These are phyloP conservation scores for Rubus parviflorus DNA, from an alignment of 306 rosid genomes.

Conservation along the genomic window DNA sequence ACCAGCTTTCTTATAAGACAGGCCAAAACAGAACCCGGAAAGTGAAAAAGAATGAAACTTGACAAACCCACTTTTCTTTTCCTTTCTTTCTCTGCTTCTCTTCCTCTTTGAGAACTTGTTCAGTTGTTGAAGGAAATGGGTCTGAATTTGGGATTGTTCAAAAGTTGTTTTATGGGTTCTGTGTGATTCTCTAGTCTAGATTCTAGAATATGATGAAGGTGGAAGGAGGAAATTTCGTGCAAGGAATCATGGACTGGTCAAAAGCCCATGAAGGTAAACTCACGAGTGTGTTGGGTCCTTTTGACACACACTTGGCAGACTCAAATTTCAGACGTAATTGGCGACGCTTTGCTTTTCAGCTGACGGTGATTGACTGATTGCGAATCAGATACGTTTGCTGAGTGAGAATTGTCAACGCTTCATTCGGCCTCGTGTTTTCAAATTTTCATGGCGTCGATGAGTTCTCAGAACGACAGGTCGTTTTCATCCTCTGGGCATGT, in stretches of 20 bases:
- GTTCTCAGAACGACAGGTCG: background rate
- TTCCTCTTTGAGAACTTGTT: slow-evolving; percentile 11
- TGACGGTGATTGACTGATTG: background rate
- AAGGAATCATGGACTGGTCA: slow-evolving; percentile 3
- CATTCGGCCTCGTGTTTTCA: background rate
- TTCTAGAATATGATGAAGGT: background rate
- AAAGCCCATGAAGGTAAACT: background rate
- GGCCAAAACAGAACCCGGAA: background rate
- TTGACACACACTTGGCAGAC: background rate
- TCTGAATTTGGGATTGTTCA: background rate
- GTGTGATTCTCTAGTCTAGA: background rate
- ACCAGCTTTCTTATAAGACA: background rate
- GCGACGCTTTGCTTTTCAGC: background rate
- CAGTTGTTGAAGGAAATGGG: background rate
- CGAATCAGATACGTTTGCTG: background rate
- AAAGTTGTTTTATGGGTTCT: background rate
- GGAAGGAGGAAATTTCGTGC: background rate
- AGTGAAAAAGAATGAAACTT: background rate
- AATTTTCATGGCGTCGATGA: background rate
- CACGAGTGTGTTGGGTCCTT: background rate
- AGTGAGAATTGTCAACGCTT: slow-evolving; percentile 2
- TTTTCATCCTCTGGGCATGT: background rate
- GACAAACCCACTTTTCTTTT: slow-evolving; percentile 27
- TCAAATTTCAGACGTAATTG: background rate
- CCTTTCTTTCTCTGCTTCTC: background rate